These are phyloP conservation scores for Cercospora beticola DNA, from an alignment of 2,329 filamentous ascomycete genomes.

Conservation along the genomic window DNA sequence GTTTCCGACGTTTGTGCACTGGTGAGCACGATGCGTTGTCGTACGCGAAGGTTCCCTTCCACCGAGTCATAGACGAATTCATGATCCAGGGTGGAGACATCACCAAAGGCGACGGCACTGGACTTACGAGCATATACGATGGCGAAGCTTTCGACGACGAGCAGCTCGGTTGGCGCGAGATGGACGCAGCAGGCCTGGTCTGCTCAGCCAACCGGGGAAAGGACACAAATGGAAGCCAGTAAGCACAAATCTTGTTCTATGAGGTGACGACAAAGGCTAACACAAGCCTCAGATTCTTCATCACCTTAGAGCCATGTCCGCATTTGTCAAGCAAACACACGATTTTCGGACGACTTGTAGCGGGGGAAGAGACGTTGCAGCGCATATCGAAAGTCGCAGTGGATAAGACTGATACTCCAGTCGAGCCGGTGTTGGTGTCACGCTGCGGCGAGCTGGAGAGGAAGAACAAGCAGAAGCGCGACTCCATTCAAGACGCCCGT, in stretches of 20 bases:
- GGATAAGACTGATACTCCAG: constrained; percentile 41
- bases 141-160: constrained; percentile 43
- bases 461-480: constrained; percentile 31
- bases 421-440: constrained; percentile 39
- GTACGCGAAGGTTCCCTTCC: constrained; percentile 42
- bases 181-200: constrained; percentile 43
- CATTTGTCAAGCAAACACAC: constrained; percentile 47
- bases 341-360: constrained; percentile 42
- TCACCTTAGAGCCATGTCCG: constrained; percentile 42
- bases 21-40: constrained; percentile 40
- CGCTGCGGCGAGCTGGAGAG: constrained; percentile 44
- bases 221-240: constrained; percentile 45
- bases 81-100: constrained; percentile 49
- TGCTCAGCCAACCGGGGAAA: constrained; percentile 45
- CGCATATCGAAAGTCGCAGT: constrained; percentile 41
- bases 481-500: constrained; percentile 15
- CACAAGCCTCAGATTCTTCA: constrained; percentile 40
- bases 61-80: constrained; percentile 47
- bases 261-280: constrained; percentile 12
- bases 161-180: constrained; percentile 43
- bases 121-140: constrained; percentile 43
- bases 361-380: constrained; percentile 39
- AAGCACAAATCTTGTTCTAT: constrained; percentile 17
- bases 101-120: constrained; percentile 43
- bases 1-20: constrained; percentile 48